Conservation (phyloP, 108 stramenopile species). For the Cyclotella kingstonii region DNA sequence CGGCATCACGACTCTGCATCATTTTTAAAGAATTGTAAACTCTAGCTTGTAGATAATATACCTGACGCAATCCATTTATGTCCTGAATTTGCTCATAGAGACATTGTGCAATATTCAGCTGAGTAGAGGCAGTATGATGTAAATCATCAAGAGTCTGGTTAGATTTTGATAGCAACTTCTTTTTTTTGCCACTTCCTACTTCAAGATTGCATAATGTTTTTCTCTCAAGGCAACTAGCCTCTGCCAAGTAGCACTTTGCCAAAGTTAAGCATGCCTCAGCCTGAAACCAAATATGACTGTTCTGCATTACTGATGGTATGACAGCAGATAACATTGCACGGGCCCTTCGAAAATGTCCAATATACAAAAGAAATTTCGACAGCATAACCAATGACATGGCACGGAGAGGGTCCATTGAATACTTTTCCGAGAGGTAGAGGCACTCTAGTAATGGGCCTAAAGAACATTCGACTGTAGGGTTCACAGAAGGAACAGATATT, state of each 20-base stretch:
- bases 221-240: slow-evolving; percentile 26
- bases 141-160: slow-evolving; percentile 3
- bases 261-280: slow-evolving; percentile 77
- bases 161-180: neutral
- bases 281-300: slow-evolving; percentile 62
- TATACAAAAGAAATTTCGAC: slow-evolving; percentile 53
- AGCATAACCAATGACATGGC: slow-evolving; percentile 63
- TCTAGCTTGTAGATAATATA: slow-evolving; percentile 66
- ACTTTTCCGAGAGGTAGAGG: slow-evolving; percentile 51
- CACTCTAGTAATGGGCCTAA: slow-evolving; percentile 67
- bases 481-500: slow-evolving; percentile 15
- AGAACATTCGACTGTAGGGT: slow-evolving; percentile 30
- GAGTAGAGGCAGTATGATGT: slow-evolving; percentile 26
- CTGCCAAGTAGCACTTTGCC: slow-evolving; percentile 63
- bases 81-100: slow-evolving; percentile 62
- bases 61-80: slow-evolving; percentile 45
- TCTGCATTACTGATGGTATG: slow-evolving; percentile 62
- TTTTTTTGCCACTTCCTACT: neutral
- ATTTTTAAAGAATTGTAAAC: slow-evolving; percentile 37
- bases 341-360: slow-evolving; percentile 56
- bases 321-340: slow-evolving; percentile 57
- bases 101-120: slow-evolving; percentile 30
- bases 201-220: neutral
- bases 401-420: slow-evolving; percentile 73
- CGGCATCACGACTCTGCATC: slow-evolving; percentile 23